Conservation (phyloP, 768 basidiomycete species). For the Boletus rex-veris region DNA sequence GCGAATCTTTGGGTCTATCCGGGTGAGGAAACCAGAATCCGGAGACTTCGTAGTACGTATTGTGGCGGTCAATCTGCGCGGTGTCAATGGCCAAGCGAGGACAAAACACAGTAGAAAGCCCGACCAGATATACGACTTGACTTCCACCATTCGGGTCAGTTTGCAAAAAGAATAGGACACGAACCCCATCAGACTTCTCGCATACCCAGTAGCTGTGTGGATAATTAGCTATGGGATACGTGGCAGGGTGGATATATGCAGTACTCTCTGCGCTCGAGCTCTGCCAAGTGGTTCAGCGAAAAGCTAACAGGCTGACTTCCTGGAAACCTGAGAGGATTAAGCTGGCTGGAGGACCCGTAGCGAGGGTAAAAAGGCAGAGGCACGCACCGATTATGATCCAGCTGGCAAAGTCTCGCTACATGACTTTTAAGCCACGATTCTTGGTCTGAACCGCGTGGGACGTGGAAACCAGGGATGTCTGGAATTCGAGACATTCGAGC, state of each 20-base stretch:
- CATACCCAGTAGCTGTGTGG: conserved; percentile 91
- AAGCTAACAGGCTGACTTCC: conserved; percentile 97
- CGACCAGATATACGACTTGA: conserved; percentile 73
- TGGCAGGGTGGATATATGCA: background rate
- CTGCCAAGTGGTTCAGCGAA: conserved; percentile 58
- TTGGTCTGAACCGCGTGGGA: conserved; percentile 55
- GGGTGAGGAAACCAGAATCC: conserved; percentile 91
- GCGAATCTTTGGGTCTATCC: conserved; percentile 60
- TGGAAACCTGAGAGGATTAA: conserved; percentile 63
- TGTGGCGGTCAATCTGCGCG: conserved; percentile 89
- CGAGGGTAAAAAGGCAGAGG: background rate
- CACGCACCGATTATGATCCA: conserved; percentile 62
- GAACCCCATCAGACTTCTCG: conserved; percentile 96
- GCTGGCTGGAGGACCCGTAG: conserved; percentile 2
- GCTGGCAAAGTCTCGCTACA: conserved; percentile 62
- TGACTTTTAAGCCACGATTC: conserved; percentile 61
- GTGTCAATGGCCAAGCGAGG: conserved; percentile 5
- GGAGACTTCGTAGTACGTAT: conserved; percentile 68
- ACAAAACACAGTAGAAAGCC: conserved; percentile 25
- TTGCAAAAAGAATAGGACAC: conserved; percentile 80
- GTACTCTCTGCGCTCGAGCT: conserved; percentile 83
- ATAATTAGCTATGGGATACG: conserved; percentile 6
- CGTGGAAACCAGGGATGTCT: conserved; percentile 62
- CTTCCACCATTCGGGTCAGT: conserved; percentile 49
- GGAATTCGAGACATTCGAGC: conserved; percentile 53